Conservation (phyloP, 192 early-diverging fungal species). For the Phlyctochytrium arcticum region DNA sequence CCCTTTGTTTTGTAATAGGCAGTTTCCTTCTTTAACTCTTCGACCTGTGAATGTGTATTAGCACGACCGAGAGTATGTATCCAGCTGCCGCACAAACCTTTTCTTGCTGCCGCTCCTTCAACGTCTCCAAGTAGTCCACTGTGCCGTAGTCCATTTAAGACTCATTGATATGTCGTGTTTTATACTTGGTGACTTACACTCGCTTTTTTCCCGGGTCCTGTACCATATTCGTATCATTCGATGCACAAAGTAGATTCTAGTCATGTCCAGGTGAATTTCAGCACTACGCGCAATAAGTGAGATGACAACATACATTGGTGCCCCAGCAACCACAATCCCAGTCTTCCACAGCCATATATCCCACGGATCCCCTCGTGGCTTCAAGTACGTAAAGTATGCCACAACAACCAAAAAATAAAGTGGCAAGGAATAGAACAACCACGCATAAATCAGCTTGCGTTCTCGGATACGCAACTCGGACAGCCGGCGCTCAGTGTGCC, state of each 20-base stretch:
- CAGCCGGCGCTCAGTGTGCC: conserved; percentile 37
- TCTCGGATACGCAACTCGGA: conserved; percentile 40
- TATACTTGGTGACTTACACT: conserved; percentile 17
- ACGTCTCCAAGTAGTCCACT: conserved; percentile 19
- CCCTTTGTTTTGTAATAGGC: conserved; percentile 86
- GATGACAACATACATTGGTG: conserved; percentile 38
- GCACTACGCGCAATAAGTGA: not conserved
- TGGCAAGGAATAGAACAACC: conserved; percentile 56
- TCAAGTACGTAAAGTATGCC: conserved; percentile 43
- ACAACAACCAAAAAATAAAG: conserved; percentile 53
- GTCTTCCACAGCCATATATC: conserved; percentile 45
- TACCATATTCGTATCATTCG: conserved; percentile 36
- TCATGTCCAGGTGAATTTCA: not conserved
- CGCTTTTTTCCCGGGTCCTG: conserved; percentile 30
- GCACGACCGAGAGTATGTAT: not conserved
- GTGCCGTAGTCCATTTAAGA: too few species aligned
- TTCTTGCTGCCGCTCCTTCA: conserved; percentile 49
- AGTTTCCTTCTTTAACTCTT: conserved; percentile 94
- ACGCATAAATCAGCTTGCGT: conserved; percentile 47
- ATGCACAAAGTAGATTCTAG: conserved; percentile 30
- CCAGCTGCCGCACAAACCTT: conserved; percentile 36
- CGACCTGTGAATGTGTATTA: conserved; percentile 47
- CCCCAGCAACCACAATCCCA: conserved; percentile 35
- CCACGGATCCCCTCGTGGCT: conserved; percentile 33
- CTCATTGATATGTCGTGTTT: too few species aligned